phyloP scores from a whole-genome alignment of 2,329 filamentous ascomycete species.

The Leptographium wingfieldii region DNA sequence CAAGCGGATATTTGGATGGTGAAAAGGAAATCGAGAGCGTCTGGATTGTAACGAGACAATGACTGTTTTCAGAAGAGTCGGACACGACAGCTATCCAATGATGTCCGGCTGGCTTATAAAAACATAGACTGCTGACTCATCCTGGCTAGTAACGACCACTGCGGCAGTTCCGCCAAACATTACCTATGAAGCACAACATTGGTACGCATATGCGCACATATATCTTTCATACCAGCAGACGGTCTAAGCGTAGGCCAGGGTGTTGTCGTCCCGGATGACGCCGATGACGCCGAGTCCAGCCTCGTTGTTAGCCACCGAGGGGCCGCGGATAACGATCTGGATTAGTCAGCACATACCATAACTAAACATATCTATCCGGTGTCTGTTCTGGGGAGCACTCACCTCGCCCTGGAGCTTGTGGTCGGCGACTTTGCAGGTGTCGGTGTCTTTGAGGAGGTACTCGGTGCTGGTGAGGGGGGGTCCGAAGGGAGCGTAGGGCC shows the following conservation, averaged over 20 bases:
- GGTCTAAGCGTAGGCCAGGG: slow-evolving; percentile 44
- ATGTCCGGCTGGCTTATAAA: not conserved
- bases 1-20: not conserved
- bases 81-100: not conserved
- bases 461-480: slow-evolving; percentile 70
- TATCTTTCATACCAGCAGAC: not conserved
- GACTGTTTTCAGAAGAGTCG: not conserved
- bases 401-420: slow-evolving; percentile 51
- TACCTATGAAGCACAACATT: too few species aligned
- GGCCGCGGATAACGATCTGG: slow-evolving; percentile 59
- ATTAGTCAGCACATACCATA: not conserved
- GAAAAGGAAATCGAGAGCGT: not conserved
- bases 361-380: too few species aligned
- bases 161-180: not conserved
- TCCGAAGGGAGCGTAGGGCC: slow-evolving; percentile 57
- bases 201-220: not conserved
- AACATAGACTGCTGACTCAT: not conserved
- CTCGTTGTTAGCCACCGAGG: slow-evolving; percentile 58
- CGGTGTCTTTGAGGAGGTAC: slow-evolving; percentile 55
- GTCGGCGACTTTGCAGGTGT: slow-evolving; percentile 49
- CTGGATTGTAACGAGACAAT: not conserved
- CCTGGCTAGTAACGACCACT: too few species aligned
- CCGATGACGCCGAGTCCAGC: slow-evolving; percentile 50
- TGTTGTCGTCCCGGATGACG: slow-evolving; percentile 59
- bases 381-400: slow-evolving; percentile 19